phyloP scores from a whole-genome alignment of 1,284 basidiomycete genomes.

The Boletus semigastroideus region DNA sequence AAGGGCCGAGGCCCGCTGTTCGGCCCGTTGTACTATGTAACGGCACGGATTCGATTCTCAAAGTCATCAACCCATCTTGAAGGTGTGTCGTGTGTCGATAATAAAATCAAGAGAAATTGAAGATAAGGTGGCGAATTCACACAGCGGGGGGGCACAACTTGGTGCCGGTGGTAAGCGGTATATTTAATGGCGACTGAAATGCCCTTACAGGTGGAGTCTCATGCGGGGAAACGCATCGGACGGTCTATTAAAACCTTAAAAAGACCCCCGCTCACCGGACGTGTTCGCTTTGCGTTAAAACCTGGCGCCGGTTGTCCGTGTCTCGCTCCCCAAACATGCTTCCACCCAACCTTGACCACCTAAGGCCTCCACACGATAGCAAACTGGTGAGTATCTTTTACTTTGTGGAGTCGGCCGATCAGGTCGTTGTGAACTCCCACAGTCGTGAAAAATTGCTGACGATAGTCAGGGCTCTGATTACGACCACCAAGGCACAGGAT shows the following conservation, averaged over 20 bases:
- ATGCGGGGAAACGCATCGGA: slow-evolving; percentile 2
- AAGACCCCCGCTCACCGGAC: neutral
- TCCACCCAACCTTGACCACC: neutral
- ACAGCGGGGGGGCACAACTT: neutral
- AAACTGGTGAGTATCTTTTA: slow-evolving; percentile 11
- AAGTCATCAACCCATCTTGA: neutral
- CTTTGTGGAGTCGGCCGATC: neutral
- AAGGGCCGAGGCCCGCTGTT: neutral
- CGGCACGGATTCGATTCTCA: too few species aligned
- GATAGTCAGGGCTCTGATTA: neutral
- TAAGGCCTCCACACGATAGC: neutral
- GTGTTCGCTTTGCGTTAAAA: neutral
- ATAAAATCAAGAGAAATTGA: neutral
- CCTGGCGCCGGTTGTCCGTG: neutral
- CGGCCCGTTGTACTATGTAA: neutral
- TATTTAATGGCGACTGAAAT: neutral
- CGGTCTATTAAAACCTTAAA: slow-evolving; percentile 1
- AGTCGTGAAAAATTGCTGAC: neutral
- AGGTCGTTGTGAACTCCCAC: slow-evolving; percentile 2
- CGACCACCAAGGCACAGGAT: neutral
- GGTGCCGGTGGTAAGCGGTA: slow-evolving; percentile 5
- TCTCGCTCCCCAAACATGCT: neutral
- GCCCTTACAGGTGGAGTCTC: slow-evolving; percentile 9
- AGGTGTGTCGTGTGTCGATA: neutral
- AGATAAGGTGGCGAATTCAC: neutral